Evolutionary conservation across 2,329 filamentous ascomycete genomes (phyloP).

Genomic region (Fusarium redolens): DNA sequence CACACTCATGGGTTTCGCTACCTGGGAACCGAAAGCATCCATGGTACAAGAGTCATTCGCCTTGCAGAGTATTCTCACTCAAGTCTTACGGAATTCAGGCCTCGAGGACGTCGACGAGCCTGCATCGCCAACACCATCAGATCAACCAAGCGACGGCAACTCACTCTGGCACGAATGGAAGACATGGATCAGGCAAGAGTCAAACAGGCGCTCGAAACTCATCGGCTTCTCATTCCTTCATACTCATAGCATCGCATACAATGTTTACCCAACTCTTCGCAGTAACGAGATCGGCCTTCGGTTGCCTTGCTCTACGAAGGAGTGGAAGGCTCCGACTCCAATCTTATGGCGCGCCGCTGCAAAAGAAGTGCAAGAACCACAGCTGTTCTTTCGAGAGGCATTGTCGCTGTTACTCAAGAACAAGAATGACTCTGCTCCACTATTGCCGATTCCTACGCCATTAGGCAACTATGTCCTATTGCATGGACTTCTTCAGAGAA

Average conservation of each 20-base stretch:
- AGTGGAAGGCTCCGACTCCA: constrained; percentile 51
- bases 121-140: background rate
- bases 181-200: constrained; percentile 49
- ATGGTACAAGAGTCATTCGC: constrained; percentile 51
- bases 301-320: constrained; percentile 50
- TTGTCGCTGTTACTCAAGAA: constrained; percentile 49
- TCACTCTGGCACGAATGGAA: constrained; percentile 41
- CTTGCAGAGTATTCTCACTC: constrained; percentile 50
- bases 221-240: constrained; percentile 54
- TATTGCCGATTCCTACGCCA: constrained; percentile 48
- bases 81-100: constrained; percentile 50
- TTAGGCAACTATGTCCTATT: constrained; percentile 53
- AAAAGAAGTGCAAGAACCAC: constrained; percentile 45
- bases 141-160: background rate
- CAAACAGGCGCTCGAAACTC: constrained; percentile 49
- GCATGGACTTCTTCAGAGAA: constrained; percentile 53
- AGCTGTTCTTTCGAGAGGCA: constrained; percentile 53
- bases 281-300: constrained; percentile 52
- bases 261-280: constrained; percentile 51
- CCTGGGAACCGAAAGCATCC: constrained; percentile 50
- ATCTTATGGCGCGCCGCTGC: constrained; percentile 1
- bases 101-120: constrained; percentile 41
- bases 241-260: constrained; percentile 54
- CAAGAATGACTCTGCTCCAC: constrained; percentile 31
- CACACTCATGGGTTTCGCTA: constrained; percentile 53